These are phyloP conservation scores for Thymus mandschuricus DNA, from an alignment of 257 asterid genomes.

Conservation along the genomic window DNA sequence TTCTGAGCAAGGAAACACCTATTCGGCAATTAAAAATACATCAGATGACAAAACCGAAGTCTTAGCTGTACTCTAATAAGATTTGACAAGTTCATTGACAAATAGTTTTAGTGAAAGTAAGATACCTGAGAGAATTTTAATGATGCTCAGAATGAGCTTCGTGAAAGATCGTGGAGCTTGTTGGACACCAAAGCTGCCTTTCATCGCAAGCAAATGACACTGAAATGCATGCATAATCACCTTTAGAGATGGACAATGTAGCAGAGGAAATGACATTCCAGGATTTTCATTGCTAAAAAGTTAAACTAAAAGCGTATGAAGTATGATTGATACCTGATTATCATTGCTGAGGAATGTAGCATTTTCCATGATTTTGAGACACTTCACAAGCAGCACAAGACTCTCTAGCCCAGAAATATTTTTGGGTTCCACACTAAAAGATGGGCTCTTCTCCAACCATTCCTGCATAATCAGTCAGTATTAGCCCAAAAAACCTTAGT, in stretches of 20 bases:
- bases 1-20: conserved; percentile 56
- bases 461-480: conserved; percentile 44
- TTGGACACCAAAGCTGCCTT: conserved; percentile 60
- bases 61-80: conserved; percentile 27
- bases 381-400: conserved; percentile 67
- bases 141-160: conserved; percentile 66
- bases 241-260: conserved; percentile 37
- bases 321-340: conserved; percentile 57
- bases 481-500: conserved; percentile 6
- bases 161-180: conserved; percentile 64
- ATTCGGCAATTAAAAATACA: conserved; percentile 20
- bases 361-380: conserved; percentile 84
- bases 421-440: conserved; percentile 40
- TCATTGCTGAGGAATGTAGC: conserved; percentile 75
- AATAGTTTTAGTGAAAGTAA: neutral
- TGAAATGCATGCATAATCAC: conserved; percentile 37
- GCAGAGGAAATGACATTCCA: conserved; percentile 12
- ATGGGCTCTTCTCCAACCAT: conserved; percentile 53
- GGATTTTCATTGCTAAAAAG: neutral
- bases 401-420: conserved; percentile 54
- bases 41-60: conserved; percentile 20
- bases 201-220: conserved; percentile 83
- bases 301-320: neutral
- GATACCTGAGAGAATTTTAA: conserved; percentile 75
- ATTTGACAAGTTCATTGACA: neutral